Evolutionary conservation across 768 basidiomycete species (phyloP).

Genomic region (Kwoniella sp.): DNA sequence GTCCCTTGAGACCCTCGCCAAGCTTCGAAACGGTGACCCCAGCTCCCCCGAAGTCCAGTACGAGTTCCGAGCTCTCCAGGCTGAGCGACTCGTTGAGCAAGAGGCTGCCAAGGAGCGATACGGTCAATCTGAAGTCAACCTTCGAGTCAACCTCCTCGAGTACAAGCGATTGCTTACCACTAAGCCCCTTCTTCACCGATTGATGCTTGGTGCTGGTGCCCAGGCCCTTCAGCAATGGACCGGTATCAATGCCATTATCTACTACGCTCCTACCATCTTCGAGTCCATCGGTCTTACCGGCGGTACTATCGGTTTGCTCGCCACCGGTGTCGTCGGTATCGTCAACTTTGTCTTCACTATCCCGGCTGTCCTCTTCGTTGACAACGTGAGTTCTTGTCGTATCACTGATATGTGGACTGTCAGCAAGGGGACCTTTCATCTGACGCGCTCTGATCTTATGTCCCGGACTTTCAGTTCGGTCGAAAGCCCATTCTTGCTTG

Average conservation of each 20-base stretch:
- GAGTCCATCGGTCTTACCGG: conserved; percentile 65
- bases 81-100: conserved; percentile 70
- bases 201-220: conserved; percentile 64
- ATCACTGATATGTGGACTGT: neutral
- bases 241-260: conserved; percentile 62
- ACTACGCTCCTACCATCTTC: conserved; percentile 75
- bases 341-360: conserved; percentile 76
- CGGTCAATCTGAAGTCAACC: conserved; percentile 55
- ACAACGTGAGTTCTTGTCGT: conserved; percentile 58
- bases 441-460: neutral
- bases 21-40: conserved; percentile 63
- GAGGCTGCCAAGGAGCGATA: conserved; percentile 66
- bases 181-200: conserved; percentile 63
- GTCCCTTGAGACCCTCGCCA: conserved; percentile 67
- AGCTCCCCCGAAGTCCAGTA: conserved; percentile 67
- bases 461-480: conserved; percentile 59
- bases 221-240: conserved; percentile 86
- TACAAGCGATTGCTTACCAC: conserved; percentile 67
- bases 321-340: conserved; percentile 76
- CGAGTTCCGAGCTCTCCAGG: conserved; percentile 62
- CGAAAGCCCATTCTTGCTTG: conserved; percentile 65
- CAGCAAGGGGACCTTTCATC: neutral
- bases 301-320: conserved; percentile 64
- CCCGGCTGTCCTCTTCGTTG: conserved; percentile 79
- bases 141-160: conserved; percentile 66